A percentile compares a stretch with the other conserved stretches of the same genome.
Conservation (phyloP, 2,329 filamentous ascomycete genomes). For the Oidium heveae region DNA sequence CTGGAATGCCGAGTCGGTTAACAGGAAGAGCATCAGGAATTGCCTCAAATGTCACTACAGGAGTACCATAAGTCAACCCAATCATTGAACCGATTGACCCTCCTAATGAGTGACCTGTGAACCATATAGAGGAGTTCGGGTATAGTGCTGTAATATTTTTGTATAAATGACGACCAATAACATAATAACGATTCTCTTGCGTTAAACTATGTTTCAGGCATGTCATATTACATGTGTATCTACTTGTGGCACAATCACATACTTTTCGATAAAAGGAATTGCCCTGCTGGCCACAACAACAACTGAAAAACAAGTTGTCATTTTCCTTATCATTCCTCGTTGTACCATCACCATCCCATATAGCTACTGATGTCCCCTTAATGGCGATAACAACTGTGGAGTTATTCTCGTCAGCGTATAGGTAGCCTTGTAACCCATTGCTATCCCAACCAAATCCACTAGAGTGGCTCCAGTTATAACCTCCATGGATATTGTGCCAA, state of each 20-base stretch:
- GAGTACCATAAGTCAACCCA: conserved; percentile 72
- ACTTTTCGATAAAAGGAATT: conserved; percentile 78
- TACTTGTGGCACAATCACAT: conserved; percentile 71
- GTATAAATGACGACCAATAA: conserved; percentile 69
- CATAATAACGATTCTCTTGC: conserved; percentile 78
- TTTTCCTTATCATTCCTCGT: conserved; percentile 96
- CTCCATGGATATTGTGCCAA: conserved; percentile 58
- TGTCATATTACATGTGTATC: conserved; percentile 79
- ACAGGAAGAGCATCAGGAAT: conserved; percentile 78
- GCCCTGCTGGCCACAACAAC: conserved; percentile 85
- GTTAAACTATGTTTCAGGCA: conserved; percentile 54
- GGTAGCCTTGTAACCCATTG: conserved; percentile 74
- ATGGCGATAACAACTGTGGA: conserved; percentile 73
- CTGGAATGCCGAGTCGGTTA: conserved; percentile 58
- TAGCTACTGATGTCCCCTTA: conserved; percentile 72
- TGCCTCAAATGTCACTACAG: conserved; percentile 80
- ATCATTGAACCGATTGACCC: conserved; percentile 74
- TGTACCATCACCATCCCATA: conserved; percentile 91
- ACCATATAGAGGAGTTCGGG: conserved; percentile 62
- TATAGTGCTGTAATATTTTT: conserved; percentile 80
- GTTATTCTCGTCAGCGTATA: conserved; percentile 72
- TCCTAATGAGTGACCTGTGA: conserved; percentile 78
- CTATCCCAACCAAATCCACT: conserved; percentile 79
- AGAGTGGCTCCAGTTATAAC: conserved; percentile 64
- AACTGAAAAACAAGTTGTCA: conserved; percentile 94